Evolutionary conservation across 2,329 filamentous ascomycete genomes (phyloP).

Genomic region (Xylogone sp.): DNA sequence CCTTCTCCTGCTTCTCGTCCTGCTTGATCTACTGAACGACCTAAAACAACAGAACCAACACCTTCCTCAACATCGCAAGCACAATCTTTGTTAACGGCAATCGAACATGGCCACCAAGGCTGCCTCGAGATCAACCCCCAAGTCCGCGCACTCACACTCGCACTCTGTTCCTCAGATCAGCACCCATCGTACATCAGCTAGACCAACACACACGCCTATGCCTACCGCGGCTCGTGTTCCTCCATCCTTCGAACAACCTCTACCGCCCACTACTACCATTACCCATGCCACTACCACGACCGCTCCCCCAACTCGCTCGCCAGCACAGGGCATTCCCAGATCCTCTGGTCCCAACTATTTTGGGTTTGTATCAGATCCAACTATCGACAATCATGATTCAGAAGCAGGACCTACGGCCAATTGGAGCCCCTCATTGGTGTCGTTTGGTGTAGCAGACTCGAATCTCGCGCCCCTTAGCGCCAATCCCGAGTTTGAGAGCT

Average conservation of each 20-base stretch:
- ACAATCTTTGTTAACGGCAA: neutral
- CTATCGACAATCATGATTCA: slow-evolving; percentile 59
- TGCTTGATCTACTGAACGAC: no score
- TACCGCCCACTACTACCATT: slow-evolving; percentile 15
- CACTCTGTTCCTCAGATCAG: slow-evolving; percentile 12
- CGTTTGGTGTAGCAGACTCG: slow-evolving; percentile 64
- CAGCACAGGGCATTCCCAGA: slow-evolving; percentile 26
- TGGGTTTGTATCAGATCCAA: slow-evolving; percentile 64
- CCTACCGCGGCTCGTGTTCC: slow-evolving; percentile 16
- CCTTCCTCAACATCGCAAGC: no score
- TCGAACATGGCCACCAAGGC: slow-evolving; percentile 25
- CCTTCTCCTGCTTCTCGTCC: no score
- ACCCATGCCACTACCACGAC: slow-evolving; percentile 6
- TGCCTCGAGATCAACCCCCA: slow-evolving; percentile 18
- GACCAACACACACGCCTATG: slow-evolving; percentile 16
- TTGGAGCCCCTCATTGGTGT: slow-evolving; percentile 72
- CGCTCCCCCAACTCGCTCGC: slow-evolving; percentile 15
- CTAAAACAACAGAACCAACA: no score
- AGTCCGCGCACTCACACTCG: slow-evolving; percentile 21
- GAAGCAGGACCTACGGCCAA: slow-evolving; percentile 62
- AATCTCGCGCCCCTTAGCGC: slow-evolving; percentile 68
- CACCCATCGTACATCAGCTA: slow-evolving; percentile 13
- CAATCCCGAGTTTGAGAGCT: slow-evolving; percentile 79
- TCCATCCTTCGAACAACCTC: slow-evolving; percentile 22
- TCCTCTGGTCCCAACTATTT: slow-evolving; percentile 82